Evolutionary conservation across 306 rosid species (phyloP).

Genomic region (Betula pendula): DNA sequence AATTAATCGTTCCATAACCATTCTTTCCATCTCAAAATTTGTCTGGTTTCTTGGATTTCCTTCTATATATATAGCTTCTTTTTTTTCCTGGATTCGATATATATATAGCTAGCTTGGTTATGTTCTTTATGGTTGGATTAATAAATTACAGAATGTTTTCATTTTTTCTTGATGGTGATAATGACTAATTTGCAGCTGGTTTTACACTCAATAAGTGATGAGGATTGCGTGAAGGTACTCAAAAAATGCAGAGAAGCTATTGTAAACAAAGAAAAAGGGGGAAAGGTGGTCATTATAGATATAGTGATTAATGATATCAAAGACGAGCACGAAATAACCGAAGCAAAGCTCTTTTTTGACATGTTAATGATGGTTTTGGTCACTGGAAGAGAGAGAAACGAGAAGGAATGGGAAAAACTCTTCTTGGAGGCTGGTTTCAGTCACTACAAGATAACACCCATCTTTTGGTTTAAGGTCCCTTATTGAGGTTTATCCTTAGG

Average conservation of each 20-base stretch:
- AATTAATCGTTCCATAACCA: too few relatives aligned
- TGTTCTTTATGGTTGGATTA: neutral
- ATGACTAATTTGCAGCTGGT: slow-evolving; percentile 34
- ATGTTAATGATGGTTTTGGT: slow-evolving; percentile 43
- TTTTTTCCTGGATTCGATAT: too few relatives aligned
- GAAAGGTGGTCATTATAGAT: slow-evolving; percentile 58
- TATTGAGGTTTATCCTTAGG: slow-evolving; percentile 53
- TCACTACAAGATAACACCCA: slow-evolving; percentile 37
- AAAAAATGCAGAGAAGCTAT: slow-evolving; percentile 55
- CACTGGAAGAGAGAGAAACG: slow-evolving; percentile 48
- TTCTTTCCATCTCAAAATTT: too few relatives aligned
- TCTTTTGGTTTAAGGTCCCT: slow-evolving; percentile 42
- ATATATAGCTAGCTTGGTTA: too few relatives aligned
- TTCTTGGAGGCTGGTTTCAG: slow-evolving; percentile 54
- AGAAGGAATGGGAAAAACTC: too few relatives aligned
- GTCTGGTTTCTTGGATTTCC: neutral
- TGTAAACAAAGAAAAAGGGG: slow-evolving; percentile 34
- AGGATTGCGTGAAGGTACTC: slow-evolving; percentile 40
- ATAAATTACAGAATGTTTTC: neutral
- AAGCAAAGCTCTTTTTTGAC: slow-evolving; percentile 44
- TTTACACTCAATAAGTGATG: slow-evolving; percentile 45
- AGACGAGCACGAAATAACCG: slow-evolving; percentile 33
- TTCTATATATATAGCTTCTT: too few relatives aligned
- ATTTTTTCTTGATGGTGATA: too few relatives aligned
- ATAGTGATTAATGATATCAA: slow-evolving; percentile 36